Percentiles rank a stretch among this genome's conserved stretches.
Evolutionary conservation across 768 basidiomycete species (phyloP).

Genomic region (Rhodotorula graminis): DNA sequence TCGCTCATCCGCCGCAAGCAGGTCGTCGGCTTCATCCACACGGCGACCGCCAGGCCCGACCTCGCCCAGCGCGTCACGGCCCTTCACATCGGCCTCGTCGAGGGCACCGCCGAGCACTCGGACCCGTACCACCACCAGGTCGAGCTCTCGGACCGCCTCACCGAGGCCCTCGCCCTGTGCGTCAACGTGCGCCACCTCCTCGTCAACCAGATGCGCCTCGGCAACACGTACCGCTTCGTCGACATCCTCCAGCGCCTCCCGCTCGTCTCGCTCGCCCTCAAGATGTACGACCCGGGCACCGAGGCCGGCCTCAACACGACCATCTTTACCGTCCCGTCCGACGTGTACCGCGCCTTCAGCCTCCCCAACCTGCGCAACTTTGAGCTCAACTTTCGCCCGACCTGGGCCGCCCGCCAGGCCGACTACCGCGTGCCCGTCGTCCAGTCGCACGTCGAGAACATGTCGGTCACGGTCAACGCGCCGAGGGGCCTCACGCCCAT

Average conservation of each 20-base stretch:
- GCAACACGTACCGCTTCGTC: background rate
- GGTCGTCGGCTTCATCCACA: background rate
- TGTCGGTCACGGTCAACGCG: conserved; percentile 5
- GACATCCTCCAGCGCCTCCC: background rate
- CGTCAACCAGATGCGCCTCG: background rate
- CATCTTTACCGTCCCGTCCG: background rate
- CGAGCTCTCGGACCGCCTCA: background rate
- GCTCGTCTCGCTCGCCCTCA: background rate
- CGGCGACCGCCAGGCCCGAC: background rate
- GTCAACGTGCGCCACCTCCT: background rate
- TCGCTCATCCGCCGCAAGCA: background rate
- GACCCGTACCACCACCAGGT: background rate
- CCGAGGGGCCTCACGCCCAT: background rate
- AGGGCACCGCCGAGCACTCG: background rate
- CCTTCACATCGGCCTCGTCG: background rate
- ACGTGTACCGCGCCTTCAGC: background rate
- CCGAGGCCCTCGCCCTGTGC: background rate
- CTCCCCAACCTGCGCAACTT: background rate
- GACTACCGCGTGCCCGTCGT: background rate
- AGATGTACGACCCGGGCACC: background rate
- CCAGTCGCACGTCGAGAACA: background rate
- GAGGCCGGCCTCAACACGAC: background rate
- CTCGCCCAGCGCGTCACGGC: background rate
- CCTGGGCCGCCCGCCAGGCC: background rate
- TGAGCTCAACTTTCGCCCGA: conserved; percentile 1